Evolutionary conservation across 352 stramenopile genomes (phyloP).

Genomic region (Phytophthora pini): DNA sequence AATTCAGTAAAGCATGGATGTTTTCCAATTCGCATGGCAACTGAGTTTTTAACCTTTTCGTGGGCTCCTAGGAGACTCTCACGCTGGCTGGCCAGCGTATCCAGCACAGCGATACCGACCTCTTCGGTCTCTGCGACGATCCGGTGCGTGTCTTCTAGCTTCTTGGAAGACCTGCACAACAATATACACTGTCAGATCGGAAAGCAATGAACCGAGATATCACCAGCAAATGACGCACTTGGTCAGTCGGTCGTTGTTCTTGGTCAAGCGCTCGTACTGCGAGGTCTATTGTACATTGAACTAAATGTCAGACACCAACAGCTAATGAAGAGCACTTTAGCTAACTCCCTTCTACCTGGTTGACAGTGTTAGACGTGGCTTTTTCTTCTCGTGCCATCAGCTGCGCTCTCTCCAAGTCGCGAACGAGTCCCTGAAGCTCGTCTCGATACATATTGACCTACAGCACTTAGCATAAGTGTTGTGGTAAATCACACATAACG

Average conservation of each 20-base stretch:
- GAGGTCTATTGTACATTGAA: slow-evolving; percentile 39
- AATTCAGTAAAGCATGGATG: no score
- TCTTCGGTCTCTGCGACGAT: slow-evolving; percentile 73
- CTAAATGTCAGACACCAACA: background rate
- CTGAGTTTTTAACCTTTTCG: slow-evolving; percentile 53
- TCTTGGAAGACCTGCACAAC: slow-evolving; percentile 56
- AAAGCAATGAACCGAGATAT: background rate
- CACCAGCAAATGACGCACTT: slow-evolving; percentile 33
- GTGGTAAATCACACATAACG: background rate
- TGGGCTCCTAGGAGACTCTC: slow-evolving; percentile 73
- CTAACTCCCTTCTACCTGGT: slow-evolving; percentile 30
- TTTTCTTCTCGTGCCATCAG: slow-evolving; percentile 68
- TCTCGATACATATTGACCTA: slow-evolving; percentile 77
- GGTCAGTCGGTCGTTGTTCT: slow-evolving; percentile 70
- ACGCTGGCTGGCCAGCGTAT: slow-evolving; percentile 72
- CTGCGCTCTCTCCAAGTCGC: slow-evolving; percentile 74
- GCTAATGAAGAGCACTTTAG: background rate
- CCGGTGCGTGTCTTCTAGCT: slow-evolving; percentile 70
- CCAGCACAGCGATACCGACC: slow-evolving; percentile 74
- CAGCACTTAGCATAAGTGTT: background rate
- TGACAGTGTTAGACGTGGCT: slow-evolving; percentile 26
- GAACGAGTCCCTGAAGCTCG: slow-evolving; percentile 70
- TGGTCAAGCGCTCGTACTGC: slow-evolving; percentile 73
- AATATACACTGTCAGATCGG: background rate
- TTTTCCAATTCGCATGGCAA: no score